Evolutionary conservation across 2,329 filamentous ascomycete species (phyloP), one percentile per base, ranked within the genome.

Genomic region (Periconia sp.): DNA sequence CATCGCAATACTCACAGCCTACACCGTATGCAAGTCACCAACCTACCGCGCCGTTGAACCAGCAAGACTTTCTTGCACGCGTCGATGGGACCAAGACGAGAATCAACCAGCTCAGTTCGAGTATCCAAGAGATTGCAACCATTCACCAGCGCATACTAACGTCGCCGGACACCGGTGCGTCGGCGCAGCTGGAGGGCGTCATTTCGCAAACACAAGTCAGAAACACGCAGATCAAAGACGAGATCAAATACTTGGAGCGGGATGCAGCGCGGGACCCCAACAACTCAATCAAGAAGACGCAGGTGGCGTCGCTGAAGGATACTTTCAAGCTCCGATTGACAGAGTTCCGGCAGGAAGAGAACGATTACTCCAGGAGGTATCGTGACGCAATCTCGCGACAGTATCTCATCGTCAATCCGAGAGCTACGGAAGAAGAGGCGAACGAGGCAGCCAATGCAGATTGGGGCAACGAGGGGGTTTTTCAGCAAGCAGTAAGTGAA

Each of bases 401-500:
- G 71, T 92, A 89, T 71, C 79, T 83, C 43, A 91, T 92, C 63
- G 87, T 90, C 55, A 89, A 91, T 66, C 88, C 88, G 37, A 85
- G 90, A 31, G 89, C 88, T n/a, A 81, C 80, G 35, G 87, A 91
- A 46, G 75, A 80, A 1, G 86, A 92, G 70, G 84, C 92, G 3
- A 74, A 79, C 35, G 76, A 88, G 66, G 87, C 87, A 3, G 76
- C 83, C 17, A 78, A 88, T 56, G 77, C 83, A 40, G 85, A 91
- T 65, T 88, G 87, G 85, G 83, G 85, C 40, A 82, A 88, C 46
- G 86, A 92, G 73, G 86, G 87, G 60, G 85, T 94, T 41, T 94
- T 92, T 75, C 86, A 91, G 71, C 86, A 84, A 43, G 88, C 88
- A 46, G 88, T 92, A 79, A 70, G 84, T n/a, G n/a, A n/a, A n/a